Percentiles rank a stretch among this genome's conserved stretches.
phyloP scores from a whole-genome alignment of 2,329 filamentous ascomycete genomes.

The Botrytis byssoidea region DNA sequence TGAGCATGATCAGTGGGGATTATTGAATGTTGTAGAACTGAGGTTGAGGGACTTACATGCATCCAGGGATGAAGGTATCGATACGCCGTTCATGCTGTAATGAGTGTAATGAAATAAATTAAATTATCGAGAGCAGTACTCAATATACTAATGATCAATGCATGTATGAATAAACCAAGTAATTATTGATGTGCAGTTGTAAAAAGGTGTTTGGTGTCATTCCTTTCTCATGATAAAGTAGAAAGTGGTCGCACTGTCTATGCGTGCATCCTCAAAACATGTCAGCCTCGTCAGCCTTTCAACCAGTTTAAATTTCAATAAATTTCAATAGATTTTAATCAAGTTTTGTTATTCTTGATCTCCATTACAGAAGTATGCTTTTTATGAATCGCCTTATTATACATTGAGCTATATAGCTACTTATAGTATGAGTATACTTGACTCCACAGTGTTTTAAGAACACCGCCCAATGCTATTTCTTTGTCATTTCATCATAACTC shows the following conservation, averaged over 20 bases:
- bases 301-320: neutral
- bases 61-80: constrained; percentile 37
- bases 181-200: constrained; percentile 6
- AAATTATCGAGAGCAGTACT: neutral
- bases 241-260: neutral
- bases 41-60: constrained; percentile 34
- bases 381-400: constrained; percentile 15
- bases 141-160: neutral
- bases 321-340: neutral
- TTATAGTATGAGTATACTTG: neutral
- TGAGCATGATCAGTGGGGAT: constrained; percentile 24
- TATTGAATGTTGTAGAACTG: constrained; percentile 12
- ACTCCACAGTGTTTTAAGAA: neutral
- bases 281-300: constrained; percentile 13
- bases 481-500: constrained; percentile 16
- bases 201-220: neutral
- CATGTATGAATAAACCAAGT: constrained; percentile 3
- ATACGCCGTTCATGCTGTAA: constrained; percentile 37
- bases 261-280: neutral
- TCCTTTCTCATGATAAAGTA: neutral
- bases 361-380: neutral
- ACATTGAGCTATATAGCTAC: constrained; percentile 11
- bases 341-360: neutral
- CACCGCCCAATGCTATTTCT: neutral
- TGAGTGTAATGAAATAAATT: neutral